Base-by-base conservation (phyloP, 441 rosid species). In the Flueggea neowawraea region DNA sequence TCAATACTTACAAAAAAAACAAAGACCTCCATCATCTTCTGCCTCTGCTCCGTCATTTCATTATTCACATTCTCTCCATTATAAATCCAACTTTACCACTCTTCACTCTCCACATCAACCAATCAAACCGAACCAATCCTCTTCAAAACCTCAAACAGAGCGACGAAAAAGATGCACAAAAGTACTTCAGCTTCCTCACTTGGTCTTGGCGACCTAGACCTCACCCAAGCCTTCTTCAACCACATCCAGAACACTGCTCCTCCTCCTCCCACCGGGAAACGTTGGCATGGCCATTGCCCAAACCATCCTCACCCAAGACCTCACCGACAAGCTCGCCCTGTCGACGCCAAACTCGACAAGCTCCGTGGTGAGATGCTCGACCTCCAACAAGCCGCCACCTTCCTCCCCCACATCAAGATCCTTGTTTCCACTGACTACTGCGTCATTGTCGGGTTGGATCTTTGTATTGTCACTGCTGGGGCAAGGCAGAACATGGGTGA, bases 201-300 rank as follows among this genome's bases (percentile, higher is more conserved):
- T 8, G 97, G 94, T 45, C 90, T 91, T 0, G 84, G 67, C 4
- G 94, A 89, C 3, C 66, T 91, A 0, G 90, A 88, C 74, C 75
- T 91, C 3, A 54, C 84, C 51, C 71, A 67, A 17, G 73, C 74
- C 78, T 86, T 89, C 78, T 91, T 89, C 88, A 78, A 73, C 62
- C 83, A 85, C 64, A 77, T 89, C 67, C 71, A 57, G 13, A 65
- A 75, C 68, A 48, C 82, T 1, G 76, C 78, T 22, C 80, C 83
- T 0, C 77, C 88, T 1, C 76, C 86, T 64, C 78, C 88, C 3
- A 70, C 90, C 65, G 81, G 61, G 48, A 89, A 94, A 44, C 75
- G 97, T 91, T 45, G 97, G 97, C 6, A 89, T 91, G 97, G 97
- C 97, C 69, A 82, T 89, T 17, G 96, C 97, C 59, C 97, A 91